Conservation (phyloP, 176 grass and related monocot genomes). For the Chrysopogon serrulatus region DNA sequence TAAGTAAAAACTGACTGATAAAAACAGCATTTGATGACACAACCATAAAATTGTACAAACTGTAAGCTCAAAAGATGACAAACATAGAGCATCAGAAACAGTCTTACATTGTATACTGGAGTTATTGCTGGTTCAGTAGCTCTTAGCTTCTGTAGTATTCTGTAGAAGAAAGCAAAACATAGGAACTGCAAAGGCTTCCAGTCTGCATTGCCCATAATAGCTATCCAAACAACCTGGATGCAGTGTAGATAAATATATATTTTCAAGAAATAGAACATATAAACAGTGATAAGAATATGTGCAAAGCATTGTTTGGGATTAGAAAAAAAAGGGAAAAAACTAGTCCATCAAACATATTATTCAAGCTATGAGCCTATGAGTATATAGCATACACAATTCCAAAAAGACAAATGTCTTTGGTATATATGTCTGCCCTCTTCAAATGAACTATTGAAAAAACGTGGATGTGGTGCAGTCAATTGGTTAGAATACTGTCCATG, state of each 20-base stretch:
- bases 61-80: neutral
- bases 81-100: conserved; percentile 4
- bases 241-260: conserved; percentile 23
- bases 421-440: neutral
- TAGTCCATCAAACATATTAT: neutral
- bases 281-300: neutral
- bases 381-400: neutral
- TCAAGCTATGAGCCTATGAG: neutral
- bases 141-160: conserved; percentile 94
- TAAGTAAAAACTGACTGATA: neutral
- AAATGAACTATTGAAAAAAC: neutral
- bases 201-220: conserved; percentile 57
- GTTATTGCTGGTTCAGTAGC: conserved; percentile 70
- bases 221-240: conserved; percentile 79
- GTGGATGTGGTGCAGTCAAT: neutral
- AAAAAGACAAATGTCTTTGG: neutral
- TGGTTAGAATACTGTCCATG: neutral
- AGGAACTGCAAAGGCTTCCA: conserved; percentile 98
- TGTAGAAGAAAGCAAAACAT: conserved; percentile 89
- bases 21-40: neutral
- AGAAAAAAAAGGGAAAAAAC: neutral
- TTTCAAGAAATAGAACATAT: neutral
- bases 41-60: neutral
- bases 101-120: conserved; percentile 82
- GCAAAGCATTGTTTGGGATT: neutral